Evolutionary conservation across 2,329 filamentous ascomycete genomes (phyloP), one percentile per base, ranked within the genome.

Genomic region (Onygena corvina): DNA sequence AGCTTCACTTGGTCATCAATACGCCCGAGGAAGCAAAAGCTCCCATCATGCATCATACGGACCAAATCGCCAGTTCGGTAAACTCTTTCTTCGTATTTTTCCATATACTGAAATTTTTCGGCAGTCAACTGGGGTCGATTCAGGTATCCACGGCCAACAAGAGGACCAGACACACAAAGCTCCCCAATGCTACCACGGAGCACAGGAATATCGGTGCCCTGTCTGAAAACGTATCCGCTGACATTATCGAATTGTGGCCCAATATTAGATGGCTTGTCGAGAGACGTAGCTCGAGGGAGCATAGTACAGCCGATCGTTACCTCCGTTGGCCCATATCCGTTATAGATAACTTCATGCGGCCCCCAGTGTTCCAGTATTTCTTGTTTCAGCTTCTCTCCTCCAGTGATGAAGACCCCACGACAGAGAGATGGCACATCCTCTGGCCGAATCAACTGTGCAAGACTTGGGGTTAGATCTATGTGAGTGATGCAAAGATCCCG

Each of bases 1-100:
- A 95, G 74, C 63, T 96, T 96, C 54, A 94, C 82, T 65, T 96
- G 89, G 49, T 94, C 87, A 60, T 96, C 90, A 4, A 83, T 84
- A 11, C 90, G 79, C 2, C 90, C 89, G 1, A 93, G 72, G 60
- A 95, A 95, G 50, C 90, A 84, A 56, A 94, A 89, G 36, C 83
- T 86, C 1, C 79, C 81, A 61, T 95, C 84, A 48, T 87, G 74
- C 5, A 94, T 67, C 12, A 94, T 73, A 4, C 89, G 76, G 1
- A 94, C 89, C 0, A 95, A 73, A 62, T 96, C 89, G 0, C 89
- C 89, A 0, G 90, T 95, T 4, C 88, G 79, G 60, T 95, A 96
- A 0, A 94, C 75, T 3, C 79, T 72, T 51, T 84, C 79, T 0
- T 66, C 67, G 47, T 74, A 78, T 0, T 63, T 56, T 1, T 71